A percentile compares a stretch with the other conserved stretches of the same genome.
Conservation (phyloP, 176 grass and related monocot genomes). For the Musa schizocarpa region DNA sequence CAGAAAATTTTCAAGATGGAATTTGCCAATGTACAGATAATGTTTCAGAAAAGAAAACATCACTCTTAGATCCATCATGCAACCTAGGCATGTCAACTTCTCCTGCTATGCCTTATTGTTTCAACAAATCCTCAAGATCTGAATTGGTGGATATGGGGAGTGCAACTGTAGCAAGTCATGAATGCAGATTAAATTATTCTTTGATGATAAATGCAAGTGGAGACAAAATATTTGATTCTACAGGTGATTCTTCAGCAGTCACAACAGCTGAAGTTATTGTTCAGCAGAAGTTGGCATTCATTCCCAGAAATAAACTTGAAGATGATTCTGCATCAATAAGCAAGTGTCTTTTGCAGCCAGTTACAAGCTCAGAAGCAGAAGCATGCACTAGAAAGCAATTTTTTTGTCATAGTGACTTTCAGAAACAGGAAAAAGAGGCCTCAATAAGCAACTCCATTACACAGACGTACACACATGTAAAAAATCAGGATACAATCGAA, state of each 20-base stretch:
- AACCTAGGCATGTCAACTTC: constrained; percentile 6
- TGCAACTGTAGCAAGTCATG: constrained; percentile 21
- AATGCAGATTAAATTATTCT: constrained; percentile 29
- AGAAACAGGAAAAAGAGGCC: constrained; percentile 18
- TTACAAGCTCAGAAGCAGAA: constrained; percentile 23
- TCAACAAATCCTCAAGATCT: background rate
- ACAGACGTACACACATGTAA: constrained; percentile 10
- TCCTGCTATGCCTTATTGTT: background rate
- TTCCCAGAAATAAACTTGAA: constrained; percentile 18
- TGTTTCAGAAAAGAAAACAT: constrained; percentile 26
- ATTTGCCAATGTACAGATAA: constrained; percentile 20
- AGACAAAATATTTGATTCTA: constrained; percentile 24
- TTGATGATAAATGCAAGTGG: constrained; percentile 17
- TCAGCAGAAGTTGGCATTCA: constrained; percentile 12
- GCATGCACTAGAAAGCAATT: constrained; percentile 16
- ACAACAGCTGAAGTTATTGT: constrained; percentile 6
- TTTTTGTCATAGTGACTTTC: constrained; percentile 13
- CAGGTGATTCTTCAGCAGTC: background rate
- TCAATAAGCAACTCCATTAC: constrained; percentile 11
- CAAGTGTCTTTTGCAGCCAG: constrained; percentile 25
- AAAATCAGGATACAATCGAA: constrained; percentile 16
- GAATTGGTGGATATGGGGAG: constrained; percentile 9
- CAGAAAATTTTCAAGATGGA: constrained; percentile 29
- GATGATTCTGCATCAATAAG: constrained; percentile 23
- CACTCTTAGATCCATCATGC: constrained; percentile 3